A percentile compares a stretch with the other conserved stretches of the same genome.
phyloP scores from a whole-genome alignment of 192 early-diverging fungal species.

The Piromyces finnis region DNA sequence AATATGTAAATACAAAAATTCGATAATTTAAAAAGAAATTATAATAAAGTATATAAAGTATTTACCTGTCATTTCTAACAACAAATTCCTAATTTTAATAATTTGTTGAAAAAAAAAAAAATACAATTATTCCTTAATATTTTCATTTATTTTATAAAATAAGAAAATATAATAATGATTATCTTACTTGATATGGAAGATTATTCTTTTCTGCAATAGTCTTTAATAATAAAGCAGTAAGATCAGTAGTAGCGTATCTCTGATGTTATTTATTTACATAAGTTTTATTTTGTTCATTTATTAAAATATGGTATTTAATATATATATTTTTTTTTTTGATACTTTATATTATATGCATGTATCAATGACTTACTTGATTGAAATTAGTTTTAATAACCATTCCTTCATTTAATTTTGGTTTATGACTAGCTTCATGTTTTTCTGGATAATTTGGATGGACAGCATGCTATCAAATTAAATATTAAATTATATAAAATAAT shows the following conservation, averaged over 20 bases:
- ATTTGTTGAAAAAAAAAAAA: no score
- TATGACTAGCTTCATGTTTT: constrained; percentile 87
- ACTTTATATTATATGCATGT: constrained; percentile 23
- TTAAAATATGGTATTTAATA: no score
- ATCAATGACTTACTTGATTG: constrained; percentile 53
- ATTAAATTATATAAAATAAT: no score
- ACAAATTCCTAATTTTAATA: constrained; percentile 26
- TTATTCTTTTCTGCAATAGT: constrained; percentile 56
- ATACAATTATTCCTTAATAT: no score
- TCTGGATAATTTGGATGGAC: constrained; percentile 36
- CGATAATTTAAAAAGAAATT: no score
- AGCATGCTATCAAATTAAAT: background rate
- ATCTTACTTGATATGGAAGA: constrained; percentile 57
- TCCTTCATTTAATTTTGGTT: constrained; percentile 79
- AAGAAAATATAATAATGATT: background rate
- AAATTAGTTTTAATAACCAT: constrained; percentile 94
- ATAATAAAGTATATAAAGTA: no score
- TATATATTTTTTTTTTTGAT: no score
- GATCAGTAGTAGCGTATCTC: constrained; percentile 43
- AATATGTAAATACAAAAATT: no score
- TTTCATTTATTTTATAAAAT: no score
- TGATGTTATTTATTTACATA: no score
- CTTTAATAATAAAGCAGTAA: constrained; percentile 41
- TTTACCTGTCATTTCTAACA: constrained; percentile 65
- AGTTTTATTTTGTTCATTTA: no score